A percentile compares a stretch with the other conserved stretches of the same genome.
These are phyloP conservation scores for Paracoccidioides lutzii DNA, from an alignment of 2,329 filamentous ascomycete genomes.

Conservation along the genomic window DNA sequence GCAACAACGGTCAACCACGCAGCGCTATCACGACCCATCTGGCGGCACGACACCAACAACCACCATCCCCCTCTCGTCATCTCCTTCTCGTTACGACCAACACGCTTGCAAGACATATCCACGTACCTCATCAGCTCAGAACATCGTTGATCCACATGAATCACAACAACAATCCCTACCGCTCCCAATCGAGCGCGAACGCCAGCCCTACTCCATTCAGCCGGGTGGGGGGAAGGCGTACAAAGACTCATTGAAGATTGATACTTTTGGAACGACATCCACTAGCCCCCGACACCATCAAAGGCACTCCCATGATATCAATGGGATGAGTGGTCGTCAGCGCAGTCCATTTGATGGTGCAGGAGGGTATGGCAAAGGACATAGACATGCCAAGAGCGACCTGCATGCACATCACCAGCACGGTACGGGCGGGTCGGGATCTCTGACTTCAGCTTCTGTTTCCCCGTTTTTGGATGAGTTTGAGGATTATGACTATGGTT, in stretches of 20 bases:
- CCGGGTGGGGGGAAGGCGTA: conserved; percentile 48
- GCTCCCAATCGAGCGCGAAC: conserved; percentile 48
- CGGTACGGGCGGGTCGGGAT: not conserved
- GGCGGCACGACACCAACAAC: conserved; percentile 1
- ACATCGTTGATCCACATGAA: conserved; percentile 25
- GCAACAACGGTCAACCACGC: conserved; percentile 8
- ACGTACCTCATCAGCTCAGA: too few relatives aligned
- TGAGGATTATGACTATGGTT: not conserved
- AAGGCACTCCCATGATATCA: not conserved
- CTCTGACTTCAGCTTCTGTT: not conserved
- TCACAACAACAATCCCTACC: conserved; percentile 24
- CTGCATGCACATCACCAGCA: not conserved
- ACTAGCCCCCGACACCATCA: not conserved
- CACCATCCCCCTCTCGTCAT: not conserved
- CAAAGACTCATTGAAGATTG: conserved; percentile 22
- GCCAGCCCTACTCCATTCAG: conserved; percentile 50
- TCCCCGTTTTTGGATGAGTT: not conserved
- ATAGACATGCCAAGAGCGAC: not conserved
- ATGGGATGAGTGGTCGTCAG: not conserved
- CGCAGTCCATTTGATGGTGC: not conserved
- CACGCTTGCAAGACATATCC: too few relatives aligned
- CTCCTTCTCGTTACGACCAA: not conserved
- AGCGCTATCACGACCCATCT: conserved; percentile 13
- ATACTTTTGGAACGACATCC: not conserved
- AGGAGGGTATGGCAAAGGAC: not conserved